Percentiles rank a stretch among this genome's conserved stretches.
Conservation (phyloP, 805 yeast species). For the Komagataella ulmi region DNA sequence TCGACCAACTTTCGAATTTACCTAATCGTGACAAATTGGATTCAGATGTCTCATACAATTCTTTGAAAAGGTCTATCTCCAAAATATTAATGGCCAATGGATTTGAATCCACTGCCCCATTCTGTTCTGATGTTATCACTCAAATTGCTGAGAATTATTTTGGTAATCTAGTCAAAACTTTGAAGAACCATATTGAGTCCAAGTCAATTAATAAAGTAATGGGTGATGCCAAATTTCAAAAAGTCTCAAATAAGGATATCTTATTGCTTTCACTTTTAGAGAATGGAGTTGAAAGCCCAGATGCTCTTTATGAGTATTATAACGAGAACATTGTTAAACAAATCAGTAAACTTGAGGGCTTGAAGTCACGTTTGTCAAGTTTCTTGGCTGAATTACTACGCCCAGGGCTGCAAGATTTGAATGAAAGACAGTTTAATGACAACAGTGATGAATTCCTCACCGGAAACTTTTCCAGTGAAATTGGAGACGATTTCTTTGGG, state of each 20-base stretch:
- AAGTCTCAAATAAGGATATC: constrained; percentile 24
- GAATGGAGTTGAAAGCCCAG: constrained; percentile 76
- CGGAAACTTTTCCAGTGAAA: constrained; percentile 87
- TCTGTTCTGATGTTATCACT: constrained; percentile 67
- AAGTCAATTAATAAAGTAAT: constrained; percentile 28
- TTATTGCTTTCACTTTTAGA: constrained; percentile 58
- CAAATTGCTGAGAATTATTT: constrained; percentile 76
- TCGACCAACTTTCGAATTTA: constrained; percentile 74
- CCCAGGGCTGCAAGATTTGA: constrained; percentile 60
- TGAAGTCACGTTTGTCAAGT: constrained; percentile 49
- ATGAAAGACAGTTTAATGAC: constrained; percentile 72
- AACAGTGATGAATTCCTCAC: constrained; percentile 88
- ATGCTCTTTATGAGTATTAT: constrained; percentile 59
- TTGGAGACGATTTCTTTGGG: constrained; percentile 97
- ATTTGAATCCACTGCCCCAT: constrained; percentile 69
- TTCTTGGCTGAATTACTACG: constrained; percentile 72
- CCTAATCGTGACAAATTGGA: constrained; percentile 51
- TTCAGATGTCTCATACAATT: constrained; percentile 47
- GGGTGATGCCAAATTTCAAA: constrained; percentile 9
- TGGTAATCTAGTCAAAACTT: constrained; percentile 56
- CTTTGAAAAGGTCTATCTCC: constrained; percentile 56
- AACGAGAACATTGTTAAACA: constrained; percentile 63
- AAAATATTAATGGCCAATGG: constrained; percentile 87
- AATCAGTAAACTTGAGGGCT: constrained; percentile 52
- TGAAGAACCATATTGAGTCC: constrained; percentile 63